Conservation (phyloP, 2,329 filamentous ascomycete genomes). For the Cordyceps cicadae region DNA sequence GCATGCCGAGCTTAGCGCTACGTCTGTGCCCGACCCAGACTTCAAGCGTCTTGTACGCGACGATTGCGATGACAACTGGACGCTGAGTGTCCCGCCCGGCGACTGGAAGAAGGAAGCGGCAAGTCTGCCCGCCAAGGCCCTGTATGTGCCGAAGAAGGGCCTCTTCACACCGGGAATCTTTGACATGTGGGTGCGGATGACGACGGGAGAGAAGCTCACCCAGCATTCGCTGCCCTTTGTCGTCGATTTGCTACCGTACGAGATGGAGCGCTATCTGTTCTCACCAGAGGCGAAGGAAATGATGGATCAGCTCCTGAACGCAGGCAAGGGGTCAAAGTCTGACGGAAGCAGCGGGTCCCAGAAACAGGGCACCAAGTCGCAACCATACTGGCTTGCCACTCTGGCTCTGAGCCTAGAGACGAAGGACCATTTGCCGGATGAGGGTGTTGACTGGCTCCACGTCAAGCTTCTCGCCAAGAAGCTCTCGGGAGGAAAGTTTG, state of each 20-base stretch:
- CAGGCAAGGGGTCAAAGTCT: neutral
- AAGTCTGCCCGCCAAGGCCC: neutral
- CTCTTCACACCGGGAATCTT: constrained; percentile 8
- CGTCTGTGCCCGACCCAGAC: constrained; percentile 14
- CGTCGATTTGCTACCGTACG: constrained; percentile 34
- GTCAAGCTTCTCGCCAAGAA: constrained; percentile 55
- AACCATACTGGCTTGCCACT: constrained; percentile 60
- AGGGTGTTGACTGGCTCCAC: constrained; percentile 63
- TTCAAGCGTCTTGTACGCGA: constrained; percentile 12
- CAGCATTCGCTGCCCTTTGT: constrained; percentile 55
- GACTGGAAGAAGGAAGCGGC: neutral
- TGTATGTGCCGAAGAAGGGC: constrained; percentile 5
- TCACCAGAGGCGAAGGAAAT: constrained; percentile 26
- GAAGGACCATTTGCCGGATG: constrained; percentile 58
- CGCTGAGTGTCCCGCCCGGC: constrained; percentile 10
- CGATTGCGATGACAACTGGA: constrained; percentile 16
- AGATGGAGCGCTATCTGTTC: constrained; percentile 36
- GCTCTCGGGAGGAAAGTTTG: constrained; percentile 61
- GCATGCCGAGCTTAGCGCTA: constrained; percentile 12
- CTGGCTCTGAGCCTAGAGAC: constrained; percentile 63
- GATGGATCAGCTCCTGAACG: neutral
- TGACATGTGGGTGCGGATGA: constrained; percentile 56
- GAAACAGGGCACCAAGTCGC: neutral
- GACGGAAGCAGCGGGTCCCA: constrained; percentile 10
- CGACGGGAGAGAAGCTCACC: constrained; percentile 52